Evolutionary conservation across 192 early-diverging fungal species (phyloP).

Genomic region (Linnemannia elongata): DNA sequence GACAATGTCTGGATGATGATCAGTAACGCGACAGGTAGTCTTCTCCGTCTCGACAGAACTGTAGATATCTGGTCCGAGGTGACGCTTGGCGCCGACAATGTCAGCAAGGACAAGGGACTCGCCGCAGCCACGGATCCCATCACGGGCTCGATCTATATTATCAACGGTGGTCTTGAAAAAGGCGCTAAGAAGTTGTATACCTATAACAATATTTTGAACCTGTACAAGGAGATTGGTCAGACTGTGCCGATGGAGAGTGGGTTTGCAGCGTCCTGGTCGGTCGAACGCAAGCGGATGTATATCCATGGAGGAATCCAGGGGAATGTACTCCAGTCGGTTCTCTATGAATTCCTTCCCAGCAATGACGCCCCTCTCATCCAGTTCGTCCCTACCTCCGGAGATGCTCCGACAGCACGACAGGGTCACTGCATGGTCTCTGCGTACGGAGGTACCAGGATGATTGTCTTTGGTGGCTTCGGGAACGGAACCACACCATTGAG

Average conservation of each 20-base stretch:
- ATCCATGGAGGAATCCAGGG: conserved; percentile 14
- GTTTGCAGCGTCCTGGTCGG: conserved; percentile 11
- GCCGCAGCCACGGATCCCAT: conserved; percentile 3
- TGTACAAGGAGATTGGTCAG: conserved; percentile 2
- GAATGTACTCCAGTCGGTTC: background rate
- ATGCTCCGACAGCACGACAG: conserved; percentile 14
- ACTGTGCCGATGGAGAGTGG: background rate
- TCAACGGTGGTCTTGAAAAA: conserved; percentile 5
- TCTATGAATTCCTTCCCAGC: conserved; percentile 14
- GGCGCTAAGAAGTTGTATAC: background rate
- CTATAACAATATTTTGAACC: background rate
- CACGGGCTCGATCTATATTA: conserved; percentile 14
- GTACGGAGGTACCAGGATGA: conserved; percentile 24
- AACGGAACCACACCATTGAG: background rate
- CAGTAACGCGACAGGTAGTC: background rate
- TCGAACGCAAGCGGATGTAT: background rate
- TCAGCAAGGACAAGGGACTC: background rate
- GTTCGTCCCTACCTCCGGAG: background rate
- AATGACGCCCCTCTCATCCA: background rate
- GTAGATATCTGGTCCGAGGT: conserved; percentile 1
- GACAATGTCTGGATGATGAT: conserved; percentile 15
- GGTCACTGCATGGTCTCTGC: conserved; percentile 23
- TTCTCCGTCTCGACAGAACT: background rate
- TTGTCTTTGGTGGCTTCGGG: conserved; percentile 30
- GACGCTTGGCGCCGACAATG: background rate